phyloP scores from a whole-genome alignment of 768 basidiomycete species.

The Russula virescens region DNA sequence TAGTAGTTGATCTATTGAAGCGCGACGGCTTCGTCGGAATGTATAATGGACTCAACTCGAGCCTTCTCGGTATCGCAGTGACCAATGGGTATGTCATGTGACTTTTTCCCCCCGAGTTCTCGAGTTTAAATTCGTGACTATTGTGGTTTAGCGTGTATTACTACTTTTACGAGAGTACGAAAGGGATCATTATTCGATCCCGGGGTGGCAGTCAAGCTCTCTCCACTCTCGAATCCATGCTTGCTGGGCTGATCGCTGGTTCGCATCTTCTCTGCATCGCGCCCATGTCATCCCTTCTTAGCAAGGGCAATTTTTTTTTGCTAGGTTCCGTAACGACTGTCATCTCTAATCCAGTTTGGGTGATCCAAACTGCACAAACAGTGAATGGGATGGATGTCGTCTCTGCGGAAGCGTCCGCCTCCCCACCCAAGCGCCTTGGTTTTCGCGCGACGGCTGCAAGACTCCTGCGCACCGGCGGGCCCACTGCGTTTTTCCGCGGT shows the following conservation, averaged over 20 bases:
- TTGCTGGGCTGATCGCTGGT: conserved; percentile 87
- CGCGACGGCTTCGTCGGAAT: conserved; percentile 80
- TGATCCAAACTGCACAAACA: conserved; percentile 87
- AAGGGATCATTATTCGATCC: conserved; percentile 50
- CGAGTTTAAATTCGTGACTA: neutral
- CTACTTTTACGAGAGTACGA: conserved; percentile 79
- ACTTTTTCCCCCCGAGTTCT: neutral
- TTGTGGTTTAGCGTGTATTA: conserved; percentile 71
- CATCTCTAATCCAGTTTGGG: conserved; percentile 94
- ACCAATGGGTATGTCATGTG: conserved; percentile 70
- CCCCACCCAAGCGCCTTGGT: conserved; percentile 46
- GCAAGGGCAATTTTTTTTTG: conserved; percentile 3
- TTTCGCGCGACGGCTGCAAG: conserved; percentile 59
- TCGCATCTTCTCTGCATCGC: conserved; percentile 16
- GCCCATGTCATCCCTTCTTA: neutral
- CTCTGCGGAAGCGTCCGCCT: conserved; percentile 18
- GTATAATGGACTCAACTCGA: conserved; percentile 82
- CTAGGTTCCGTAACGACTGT: conserved; percentile 84
- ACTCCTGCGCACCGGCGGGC: conserved; percentile 69
- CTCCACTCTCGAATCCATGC: conserved; percentile 81
- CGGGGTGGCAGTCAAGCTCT: conserved; percentile 61
- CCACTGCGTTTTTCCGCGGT: conserved; percentile 86
- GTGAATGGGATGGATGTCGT: conserved; percentile 46
- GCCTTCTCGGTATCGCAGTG: conserved; percentile 83
- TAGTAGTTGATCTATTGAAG: conserved; percentile 68